phyloP scores from a whole-genome alignment of 2,329 filamentous ascomycete species.

The Ceratocystis destructans region DNA sequence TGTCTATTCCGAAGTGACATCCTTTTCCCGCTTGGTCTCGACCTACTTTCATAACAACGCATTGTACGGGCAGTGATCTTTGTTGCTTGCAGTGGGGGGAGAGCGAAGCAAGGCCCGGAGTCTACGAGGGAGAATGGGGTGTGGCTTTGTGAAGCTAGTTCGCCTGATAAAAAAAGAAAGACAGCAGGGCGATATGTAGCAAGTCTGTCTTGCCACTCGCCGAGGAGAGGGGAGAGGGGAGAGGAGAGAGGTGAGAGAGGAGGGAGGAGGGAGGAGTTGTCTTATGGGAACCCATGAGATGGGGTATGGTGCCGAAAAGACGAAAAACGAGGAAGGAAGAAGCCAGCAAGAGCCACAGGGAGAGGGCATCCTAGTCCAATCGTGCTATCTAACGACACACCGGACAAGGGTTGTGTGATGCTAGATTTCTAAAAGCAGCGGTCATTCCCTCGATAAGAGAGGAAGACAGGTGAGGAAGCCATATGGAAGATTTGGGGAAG shows the following conservation, averaged over 20 bases:
- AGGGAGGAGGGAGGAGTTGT: too few relatives aligned
- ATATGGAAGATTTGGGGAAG: neutral
- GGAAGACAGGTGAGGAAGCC: neutral
- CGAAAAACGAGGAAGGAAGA: too few relatives aligned
- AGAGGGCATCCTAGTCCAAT: neutral
- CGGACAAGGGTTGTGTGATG: neutral
- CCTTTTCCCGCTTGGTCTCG: neutral
- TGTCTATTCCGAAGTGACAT: neutral
- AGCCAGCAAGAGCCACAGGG: neutral
- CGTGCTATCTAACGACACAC: neutral
- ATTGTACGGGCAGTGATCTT: neutral
- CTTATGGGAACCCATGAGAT: neutral
- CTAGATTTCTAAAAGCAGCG: conserved; percentile 4
- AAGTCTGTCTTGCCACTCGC: neutral
- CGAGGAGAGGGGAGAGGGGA: neutral
- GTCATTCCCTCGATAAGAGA: neutral
- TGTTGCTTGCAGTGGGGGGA: neutral
- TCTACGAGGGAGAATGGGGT: neutral
- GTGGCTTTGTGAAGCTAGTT: neutral
- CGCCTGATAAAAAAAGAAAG: conserved; percentile 1
- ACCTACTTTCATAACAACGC: neutral
- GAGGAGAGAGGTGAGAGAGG: too few relatives aligned
- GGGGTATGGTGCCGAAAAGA: neutral
- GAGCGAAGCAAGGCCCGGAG: neutral
- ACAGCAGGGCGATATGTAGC: neutral